phyloP scores from a whole-genome alignment of 768 basidiomycete genomes.

The Termitomyces sp. region DNA sequence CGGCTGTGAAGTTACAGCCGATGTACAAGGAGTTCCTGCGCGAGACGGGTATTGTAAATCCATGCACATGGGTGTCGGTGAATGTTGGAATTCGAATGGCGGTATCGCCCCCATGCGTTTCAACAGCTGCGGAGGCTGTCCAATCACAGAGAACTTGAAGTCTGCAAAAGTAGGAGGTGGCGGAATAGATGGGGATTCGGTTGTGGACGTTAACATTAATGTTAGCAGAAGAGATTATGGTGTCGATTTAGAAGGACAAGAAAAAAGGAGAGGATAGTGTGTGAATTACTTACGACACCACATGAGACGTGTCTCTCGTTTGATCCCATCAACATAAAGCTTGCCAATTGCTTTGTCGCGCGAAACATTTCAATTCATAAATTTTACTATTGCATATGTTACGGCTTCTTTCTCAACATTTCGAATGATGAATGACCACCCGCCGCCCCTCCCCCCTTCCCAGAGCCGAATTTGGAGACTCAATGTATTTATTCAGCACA shows the following conservation, averaged over 20 bases:
- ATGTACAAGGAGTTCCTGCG: not conserved
- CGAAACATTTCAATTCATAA: not conserved
- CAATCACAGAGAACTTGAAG: slow-evolving; percentile 8
- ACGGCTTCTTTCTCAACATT: not conserved
- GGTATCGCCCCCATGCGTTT: slow-evolving; percentile 2
- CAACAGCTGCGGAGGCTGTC: slow-evolving; percentile 7
- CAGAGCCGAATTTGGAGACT: not conserved
- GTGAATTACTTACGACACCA: not conserved
- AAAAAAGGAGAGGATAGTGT: not conserved
- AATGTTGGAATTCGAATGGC: slow-evolving; percentile 1
- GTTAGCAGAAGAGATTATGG: not conserved
- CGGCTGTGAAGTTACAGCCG: not conserved
- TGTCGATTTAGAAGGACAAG: not conserved
- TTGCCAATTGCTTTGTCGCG: not conserved
- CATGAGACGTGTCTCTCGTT: not conserved
- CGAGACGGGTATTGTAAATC: slow-evolving; percentile 9
- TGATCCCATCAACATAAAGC: not conserved
- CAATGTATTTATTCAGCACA: not conserved
- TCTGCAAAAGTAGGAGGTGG: slow-evolving; percentile 6
- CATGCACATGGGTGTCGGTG: slow-evolving; percentile 3
- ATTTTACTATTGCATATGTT: not conserved
- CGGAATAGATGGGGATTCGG: not conserved
- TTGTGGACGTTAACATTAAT: not conserved
- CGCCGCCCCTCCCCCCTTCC: too few relatives aligned
- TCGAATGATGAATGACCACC: too few relatives aligned